A percentile compares a stretch with the other conserved stretches of the same genome.
phyloP scores from a whole-genome alignment of 2,329 filamentous ascomycete genomes.

The Nothophaeocryptopus gaeumannii region DNA sequence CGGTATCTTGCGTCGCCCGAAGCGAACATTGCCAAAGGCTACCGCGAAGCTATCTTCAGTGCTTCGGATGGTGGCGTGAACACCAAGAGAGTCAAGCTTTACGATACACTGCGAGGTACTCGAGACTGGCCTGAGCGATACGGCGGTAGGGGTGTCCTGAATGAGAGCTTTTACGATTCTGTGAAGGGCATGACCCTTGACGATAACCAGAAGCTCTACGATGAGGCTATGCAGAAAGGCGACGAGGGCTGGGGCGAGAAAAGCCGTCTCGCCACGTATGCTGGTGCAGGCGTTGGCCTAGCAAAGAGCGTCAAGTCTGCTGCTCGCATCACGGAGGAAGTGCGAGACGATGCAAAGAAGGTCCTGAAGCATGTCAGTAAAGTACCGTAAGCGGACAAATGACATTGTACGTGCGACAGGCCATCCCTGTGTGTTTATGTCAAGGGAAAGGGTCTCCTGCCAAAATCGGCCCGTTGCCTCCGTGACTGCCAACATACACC shows the following conservation, averaged over 20 bases:
- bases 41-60: slow-evolving; percentile 46
- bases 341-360: slow-evolving; percentile 39
- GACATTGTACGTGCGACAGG: no score
- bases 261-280: slow-evolving; percentile 61
- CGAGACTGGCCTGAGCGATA: slow-evolving; percentile 57
- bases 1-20: slow-evolving; percentile 57
- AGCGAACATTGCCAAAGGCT: slow-evolving; percentile 47
- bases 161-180: slow-evolving; percentile 50
- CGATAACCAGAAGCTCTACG: slow-evolving; percentile 46
- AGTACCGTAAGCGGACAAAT: not conserved
- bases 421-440: no score
- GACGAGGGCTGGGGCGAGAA: slow-evolving; percentile 53
- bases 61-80: slow-evolving; percentile 51
- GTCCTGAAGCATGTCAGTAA: slow-evolving; percentile 31
- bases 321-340: slow-evolving; percentile 51
- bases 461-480: no score
- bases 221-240: slow-evolving; percentile 49
- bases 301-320: slow-evolving; percentile 52
- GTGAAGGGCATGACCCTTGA: slow-evolving; percentile 40
- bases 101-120: slow-evolving; percentile 56
- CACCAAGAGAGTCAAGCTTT: slow-evolving; percentile 52
- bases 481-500: no score
- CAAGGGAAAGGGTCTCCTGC: no score
- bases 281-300: slow-evolving; percentile 60
- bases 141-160: slow-evolving; percentile 58